Conservation (phyloP, 768 basidiomycete species). For the Chalciporus pseudorubinellus region DNA sequence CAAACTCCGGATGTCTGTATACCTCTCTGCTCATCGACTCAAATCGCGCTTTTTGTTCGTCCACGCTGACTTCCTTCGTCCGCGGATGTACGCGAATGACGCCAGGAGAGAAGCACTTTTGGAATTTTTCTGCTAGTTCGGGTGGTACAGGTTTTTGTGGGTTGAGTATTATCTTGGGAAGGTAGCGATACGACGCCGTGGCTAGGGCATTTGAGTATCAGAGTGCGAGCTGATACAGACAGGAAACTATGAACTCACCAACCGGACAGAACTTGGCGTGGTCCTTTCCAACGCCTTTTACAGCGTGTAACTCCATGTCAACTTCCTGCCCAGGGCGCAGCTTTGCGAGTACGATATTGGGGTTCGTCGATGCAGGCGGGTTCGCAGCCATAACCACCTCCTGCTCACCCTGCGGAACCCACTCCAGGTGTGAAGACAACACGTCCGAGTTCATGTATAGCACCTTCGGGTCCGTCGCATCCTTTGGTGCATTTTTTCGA, state of each 20-base stretch:
- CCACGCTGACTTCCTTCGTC: constrained; percentile 60
- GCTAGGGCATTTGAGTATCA: constrained; percentile 46
- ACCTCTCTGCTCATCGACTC: constrained; percentile 94
- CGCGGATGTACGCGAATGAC: constrained; percentile 63
- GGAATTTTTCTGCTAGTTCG: constrained; percentile 77
- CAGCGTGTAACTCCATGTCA: constrained; percentile 82
- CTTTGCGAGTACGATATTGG: constrained; percentile 87
- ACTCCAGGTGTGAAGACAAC: constrained; percentile 63
- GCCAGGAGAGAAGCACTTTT: constrained; percentile 82
- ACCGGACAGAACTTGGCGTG: constrained; percentile 98
- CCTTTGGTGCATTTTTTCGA: constrained; percentile 51
- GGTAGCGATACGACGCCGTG: constrained; percentile 91
- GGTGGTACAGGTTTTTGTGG: constrained; percentile 74
- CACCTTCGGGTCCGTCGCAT: constrained; percentile 52
- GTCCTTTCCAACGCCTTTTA: constrained; percentile 90
- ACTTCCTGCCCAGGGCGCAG: constrained; percentile 88
- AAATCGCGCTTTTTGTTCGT: constrained; percentile 63
- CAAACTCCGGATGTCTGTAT: constrained; percentile 87
- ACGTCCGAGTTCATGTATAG: constrained; percentile 74
- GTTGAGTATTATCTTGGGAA: constrained; percentile 75
- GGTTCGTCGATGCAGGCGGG: constrained; percentile 66
- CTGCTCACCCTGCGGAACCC: constrained; percentile 86
- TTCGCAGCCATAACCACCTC: constrained; percentile 48
- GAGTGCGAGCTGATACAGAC: background rate
- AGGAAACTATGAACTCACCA: constrained; percentile 45